Evolutionary conservation across 2,329 filamentous ascomycete species (phyloP).

Genomic region (Pyricularia grisea): DNA sequence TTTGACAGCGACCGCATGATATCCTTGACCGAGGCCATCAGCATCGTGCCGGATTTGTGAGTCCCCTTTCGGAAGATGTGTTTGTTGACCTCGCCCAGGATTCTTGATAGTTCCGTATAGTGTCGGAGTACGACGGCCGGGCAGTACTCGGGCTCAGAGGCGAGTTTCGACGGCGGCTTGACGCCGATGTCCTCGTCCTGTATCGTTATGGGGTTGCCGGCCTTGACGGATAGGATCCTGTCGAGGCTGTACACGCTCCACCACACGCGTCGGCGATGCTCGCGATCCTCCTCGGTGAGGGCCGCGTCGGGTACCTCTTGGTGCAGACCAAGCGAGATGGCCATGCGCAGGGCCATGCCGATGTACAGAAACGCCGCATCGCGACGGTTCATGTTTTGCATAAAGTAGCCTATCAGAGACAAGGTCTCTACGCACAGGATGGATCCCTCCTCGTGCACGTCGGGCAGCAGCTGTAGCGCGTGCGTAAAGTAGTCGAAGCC

Average conservation of each 20-base stretch:
- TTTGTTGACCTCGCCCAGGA: constrained; percentile 35
- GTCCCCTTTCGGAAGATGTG: constrained; percentile 37
- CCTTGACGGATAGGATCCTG: constrained; percentile 41
- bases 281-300: constrained; percentile 22
- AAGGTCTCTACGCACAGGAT: constrained; percentile 45
- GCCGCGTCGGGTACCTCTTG: constrained; percentile 31
- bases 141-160: constrained; percentile 28
- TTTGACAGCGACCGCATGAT: constrained; percentile 38
- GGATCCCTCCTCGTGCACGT: constrained; percentile 44
- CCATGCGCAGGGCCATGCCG: constrained; percentile 45
- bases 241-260: constrained; percentile 49
- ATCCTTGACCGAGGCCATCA: constrained; percentile 39
- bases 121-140: constrained; percentile 37
- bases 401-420: constrained; percentile 44
- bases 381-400: constrained; percentile 36
- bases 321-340: constrained; percentile 45
- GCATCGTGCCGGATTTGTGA: constrained; percentile 32
- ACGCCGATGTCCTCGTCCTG: constrained; percentile 44
- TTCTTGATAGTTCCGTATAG: constrained; percentile 42
- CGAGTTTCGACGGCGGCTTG: constrained; percentile 22
- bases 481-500: constrained; percentile 46
- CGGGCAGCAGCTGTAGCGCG: constrained; percentile 40
- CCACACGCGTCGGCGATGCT: constrained; percentile 42
- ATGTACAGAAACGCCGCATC: constrained; percentile 42
- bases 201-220: constrained; percentile 44